These are phyloP conservation scores for Coniochaeta prunicola DNA, from an alignment of 2,329 filamentous ascomycete genomes.

Conservation along the genomic window DNA sequence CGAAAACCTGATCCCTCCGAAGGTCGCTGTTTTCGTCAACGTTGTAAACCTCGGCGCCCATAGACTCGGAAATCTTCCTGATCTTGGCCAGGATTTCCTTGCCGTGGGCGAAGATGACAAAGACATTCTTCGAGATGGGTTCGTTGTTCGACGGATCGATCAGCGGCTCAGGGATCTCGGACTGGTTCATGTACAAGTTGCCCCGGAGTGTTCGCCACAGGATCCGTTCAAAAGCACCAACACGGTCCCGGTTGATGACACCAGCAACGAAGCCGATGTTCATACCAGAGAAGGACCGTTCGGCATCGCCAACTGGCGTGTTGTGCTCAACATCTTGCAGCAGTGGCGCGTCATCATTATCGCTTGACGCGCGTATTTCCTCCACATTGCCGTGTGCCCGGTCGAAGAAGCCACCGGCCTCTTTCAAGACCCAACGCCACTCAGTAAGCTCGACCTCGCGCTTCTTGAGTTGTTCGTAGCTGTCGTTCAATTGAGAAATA, in stretches of 20 bases:
- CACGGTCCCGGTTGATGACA: slow-evolving; percentile 87
- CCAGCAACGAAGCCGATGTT: slow-evolving; percentile 98
- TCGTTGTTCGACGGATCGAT: slow-evolving; percentile 91
- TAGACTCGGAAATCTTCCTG: slow-evolving; percentile 95
- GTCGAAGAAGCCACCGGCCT: slow-evolving; percentile 97
- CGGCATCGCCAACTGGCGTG: slow-evolving; percentile 56
- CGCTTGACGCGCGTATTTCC: slow-evolving; percentile 85
- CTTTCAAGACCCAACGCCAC: slow-evolving; percentile 95
- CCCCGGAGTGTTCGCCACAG: slow-evolving; percentile 95
- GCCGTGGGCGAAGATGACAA: slow-evolving; percentile 97
- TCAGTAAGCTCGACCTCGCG: slow-evolving; percentile 94
- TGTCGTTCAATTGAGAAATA: slow-evolving; percentile 87
- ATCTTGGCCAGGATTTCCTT: slow-evolving; percentile 99
- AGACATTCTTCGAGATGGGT: slow-evolving; percentile 91
- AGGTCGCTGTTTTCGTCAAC: slow-evolving; percentile 97
- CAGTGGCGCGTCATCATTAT: slow-evolving; percentile 87
- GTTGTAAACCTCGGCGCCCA: slow-evolving; percentile 91
- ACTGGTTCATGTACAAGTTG: slow-evolving; percentile 99
- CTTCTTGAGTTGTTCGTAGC: slow-evolving; percentile 97
- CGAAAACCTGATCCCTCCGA: slow-evolving; percentile 89
- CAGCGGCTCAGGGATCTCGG: slow-evolving; percentile 90
- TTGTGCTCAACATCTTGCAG: slow-evolving; percentile 90
- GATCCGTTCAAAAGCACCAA: slow-evolving; percentile 93
- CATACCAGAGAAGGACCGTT: slow-evolving; percentile 90
- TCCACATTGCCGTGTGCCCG: slow-evolving; percentile 93